These are phyloP conservation scores for Jaltomata sinuosa DNA, from an alignment of 257 asterid species.

Conservation along the genomic window DNA sequence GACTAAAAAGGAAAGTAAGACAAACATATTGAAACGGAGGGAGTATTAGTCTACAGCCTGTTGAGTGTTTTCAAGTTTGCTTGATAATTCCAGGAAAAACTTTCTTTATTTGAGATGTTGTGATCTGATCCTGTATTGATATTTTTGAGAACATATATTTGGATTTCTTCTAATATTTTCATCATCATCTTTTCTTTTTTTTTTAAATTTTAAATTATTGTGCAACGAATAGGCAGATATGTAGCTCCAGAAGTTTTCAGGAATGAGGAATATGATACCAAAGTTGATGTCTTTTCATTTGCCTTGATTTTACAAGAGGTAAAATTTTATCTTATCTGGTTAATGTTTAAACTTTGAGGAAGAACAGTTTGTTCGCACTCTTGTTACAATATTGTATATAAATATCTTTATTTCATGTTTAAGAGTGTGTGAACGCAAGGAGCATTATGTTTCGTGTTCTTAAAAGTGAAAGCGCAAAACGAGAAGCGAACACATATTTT, in stretches of 20 bases:
- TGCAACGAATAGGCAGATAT: slow-evolving; percentile 60
- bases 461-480: neutral
- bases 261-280: slow-evolving; percentile 84
- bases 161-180: neutral
- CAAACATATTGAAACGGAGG: too few species aligned
- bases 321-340: neutral
- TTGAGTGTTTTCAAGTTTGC: neutral
- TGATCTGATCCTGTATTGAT: neutral
- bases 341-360: neutral
- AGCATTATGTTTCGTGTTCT: neutral
- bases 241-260: slow-evolving; percentile 87
- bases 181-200: neutral
- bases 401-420: neutral
- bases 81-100: neutral
- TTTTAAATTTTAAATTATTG: neutral
- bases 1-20: too few species aligned
- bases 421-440: neutral
- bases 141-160: neutral
- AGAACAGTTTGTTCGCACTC: neutral
- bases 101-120: neutral
- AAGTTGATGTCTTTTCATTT: slow-evolving; percentile 95
- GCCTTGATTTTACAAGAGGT: slow-evolving; percentile 94
- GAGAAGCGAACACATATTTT: neutral
- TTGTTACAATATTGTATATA: neutral
- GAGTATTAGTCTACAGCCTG: neutral